Percentiles rank a stretch among this genome's conserved stretches.
Evolutionary conservation across 2,329 filamentous ascomycete genomes (phyloP).

Genomic region (Cordyceps farinosa): DNA sequence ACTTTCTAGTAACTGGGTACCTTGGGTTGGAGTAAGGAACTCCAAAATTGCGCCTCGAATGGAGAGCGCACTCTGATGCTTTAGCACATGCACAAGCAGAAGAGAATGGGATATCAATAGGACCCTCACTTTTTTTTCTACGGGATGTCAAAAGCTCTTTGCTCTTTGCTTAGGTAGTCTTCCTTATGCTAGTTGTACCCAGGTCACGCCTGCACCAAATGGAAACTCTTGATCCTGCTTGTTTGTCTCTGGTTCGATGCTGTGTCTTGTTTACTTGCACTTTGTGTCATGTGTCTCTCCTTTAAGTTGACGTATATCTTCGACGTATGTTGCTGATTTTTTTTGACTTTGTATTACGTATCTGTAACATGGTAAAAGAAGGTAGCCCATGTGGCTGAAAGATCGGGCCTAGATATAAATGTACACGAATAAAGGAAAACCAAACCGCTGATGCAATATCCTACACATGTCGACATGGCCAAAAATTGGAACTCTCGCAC

Average conservation of each 20-base stretch:
- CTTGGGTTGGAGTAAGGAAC: background rate
- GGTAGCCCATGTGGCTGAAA: background rate
- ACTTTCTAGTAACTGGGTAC: background rate
- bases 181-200: background rate
- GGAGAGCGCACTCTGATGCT: conserved; percentile 9
- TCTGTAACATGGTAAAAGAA: background rate
- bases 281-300: too few relatives aligned
- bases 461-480: background rate
- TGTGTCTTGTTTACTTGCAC: background rate
- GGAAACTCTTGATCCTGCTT: conserved; percentile 9
- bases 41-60: background rate
- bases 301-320: too few relatives aligned
- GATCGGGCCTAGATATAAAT: background rate
- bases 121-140: conserved; percentile 15
- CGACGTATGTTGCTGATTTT: too few relatives aligned
- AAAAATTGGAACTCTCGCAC: background rate
- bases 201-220: conserved; percentile 9
- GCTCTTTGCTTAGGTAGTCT: conserved; percentile 16
- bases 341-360: too few relatives aligned
- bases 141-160: conserved; percentile 4
- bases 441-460: background rate
- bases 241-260: background rate
- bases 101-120: conserved; percentile 14
- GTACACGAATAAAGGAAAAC: background rate
- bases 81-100: background rate